These are phyloP conservation scores for Phytophthora kernoviae DNA, from an alignment of 352 stramenopile genomes.

Conservation along the genomic window DNA sequence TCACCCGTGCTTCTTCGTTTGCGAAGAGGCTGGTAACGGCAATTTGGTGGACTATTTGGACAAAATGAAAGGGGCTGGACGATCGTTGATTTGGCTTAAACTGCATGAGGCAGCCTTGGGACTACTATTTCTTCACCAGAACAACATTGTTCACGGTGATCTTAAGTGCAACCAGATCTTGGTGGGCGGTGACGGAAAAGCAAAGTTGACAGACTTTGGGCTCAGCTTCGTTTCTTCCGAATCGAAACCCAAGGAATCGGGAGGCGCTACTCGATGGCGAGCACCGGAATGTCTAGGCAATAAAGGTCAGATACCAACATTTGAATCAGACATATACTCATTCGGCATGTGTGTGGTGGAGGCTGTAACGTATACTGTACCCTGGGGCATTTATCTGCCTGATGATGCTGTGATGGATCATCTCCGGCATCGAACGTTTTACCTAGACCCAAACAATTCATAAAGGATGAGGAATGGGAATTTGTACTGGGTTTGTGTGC, in stretches of 20 bases:
- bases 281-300: slow-evolving; percentile 34
- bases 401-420: slow-evolving; percentile 14
- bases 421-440: slow-evolving; percentile 12
- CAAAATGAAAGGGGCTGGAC: not conserved
- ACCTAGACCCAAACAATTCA: slow-evolving; percentile 5
- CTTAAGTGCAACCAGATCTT: slow-evolving; percentile 78
- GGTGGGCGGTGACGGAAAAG: slow-evolving; percentile 22
- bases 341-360: slow-evolving; percentile 62
- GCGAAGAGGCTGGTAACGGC: slow-evolving; percentile 27
- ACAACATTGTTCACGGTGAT: slow-evolving; percentile 36
- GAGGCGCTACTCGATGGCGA: slow-evolving; percentile 23
- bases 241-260: not conserved
- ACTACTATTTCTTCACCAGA: slow-evolving; percentile 45
- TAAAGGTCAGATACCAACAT: slow-evolving; percentile 7
- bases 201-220: slow-evolving; percentile 41
- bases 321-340: slow-evolving; percentile 49
- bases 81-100: slow-evolving; percentile 25
- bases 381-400: slow-evolving; percentile 10
- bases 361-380: slow-evolving; percentile 10
- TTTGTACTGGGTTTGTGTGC: slow-evolving; percentile 20
- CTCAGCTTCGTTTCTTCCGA: slow-evolving; percentile 12
- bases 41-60: slow-evolving; percentile 32
- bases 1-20: slow-evolving; percentile 23
- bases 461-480: slow-evolving; percentile 11
- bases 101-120: slow-evolving; percentile 38